A percentile compares a stretch with the other conserved stretches of the same genome.
phyloP scores from a whole-genome alignment of 2,329 filamentous ascomycete species.

The Clonostachys rosea region DNA sequence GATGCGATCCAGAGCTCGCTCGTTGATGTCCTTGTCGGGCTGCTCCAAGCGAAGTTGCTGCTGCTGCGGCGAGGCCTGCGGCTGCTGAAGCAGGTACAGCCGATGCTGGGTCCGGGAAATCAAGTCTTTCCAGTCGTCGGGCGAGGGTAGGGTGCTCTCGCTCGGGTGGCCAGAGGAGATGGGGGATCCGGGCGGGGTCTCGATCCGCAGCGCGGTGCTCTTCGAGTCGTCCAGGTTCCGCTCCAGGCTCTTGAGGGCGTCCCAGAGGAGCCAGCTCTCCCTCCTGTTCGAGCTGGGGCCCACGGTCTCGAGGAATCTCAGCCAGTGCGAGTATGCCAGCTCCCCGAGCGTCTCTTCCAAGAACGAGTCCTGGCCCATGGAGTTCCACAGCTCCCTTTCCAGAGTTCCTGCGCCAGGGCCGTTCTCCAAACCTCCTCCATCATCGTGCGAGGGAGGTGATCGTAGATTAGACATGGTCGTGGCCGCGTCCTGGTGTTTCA shows the following conservation, averaged over 20 bases:
- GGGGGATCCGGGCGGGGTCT: too few relatives aligned
- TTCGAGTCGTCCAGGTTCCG: constrained; percentile 1
- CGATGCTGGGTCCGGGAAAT: constrained; percentile 3
- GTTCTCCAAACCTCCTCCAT: too few relatives aligned
- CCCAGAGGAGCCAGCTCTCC: background rate
- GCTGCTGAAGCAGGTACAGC: constrained; percentile 1
- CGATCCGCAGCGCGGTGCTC: too few relatives aligned
- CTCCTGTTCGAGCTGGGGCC: background rate
- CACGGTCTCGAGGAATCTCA: constrained; percentile 9
- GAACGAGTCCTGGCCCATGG: background rate
- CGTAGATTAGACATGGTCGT: constrained; percentile 1
- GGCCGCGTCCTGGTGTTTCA: constrained; percentile 5
- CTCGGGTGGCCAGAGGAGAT: background rate
- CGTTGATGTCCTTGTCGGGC: background rate
- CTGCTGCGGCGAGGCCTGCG: constrained; percentile 3
- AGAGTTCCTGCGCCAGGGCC: background rate
- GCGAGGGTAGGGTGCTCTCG: constrained; percentile 4
- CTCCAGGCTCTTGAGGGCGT: constrained; percentile 7
- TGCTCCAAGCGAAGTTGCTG: background rate
- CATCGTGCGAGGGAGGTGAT: background rate
- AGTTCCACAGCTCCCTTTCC: constrained; percentile 1
- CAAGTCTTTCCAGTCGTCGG: constrained; percentile 12
- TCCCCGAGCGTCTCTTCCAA: constrained; percentile 10
- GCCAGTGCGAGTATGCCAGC: constrained; percentile 16
- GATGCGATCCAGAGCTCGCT: constrained; percentile 37